Conservation (phyloP, 2,329 filamentous ascomycete species). For the Didymella segeticola region DNA sequence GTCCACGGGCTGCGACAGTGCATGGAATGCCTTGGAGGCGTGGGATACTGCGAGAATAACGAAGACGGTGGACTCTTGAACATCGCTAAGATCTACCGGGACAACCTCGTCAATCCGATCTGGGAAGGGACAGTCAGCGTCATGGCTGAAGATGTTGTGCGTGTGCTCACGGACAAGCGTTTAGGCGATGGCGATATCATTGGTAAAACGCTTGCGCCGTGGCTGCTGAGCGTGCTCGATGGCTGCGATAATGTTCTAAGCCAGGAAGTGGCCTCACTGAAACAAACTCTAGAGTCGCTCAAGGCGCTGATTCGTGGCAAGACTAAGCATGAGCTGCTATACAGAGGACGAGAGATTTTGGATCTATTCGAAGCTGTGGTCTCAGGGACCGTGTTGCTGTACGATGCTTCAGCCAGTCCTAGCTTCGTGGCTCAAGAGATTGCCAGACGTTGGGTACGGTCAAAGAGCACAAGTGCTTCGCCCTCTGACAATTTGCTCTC, state of each 20-base stretch:
- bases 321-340: conserved; percentile 33
- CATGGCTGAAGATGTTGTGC: conserved; percentile 62
- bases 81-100: conserved; percentile 69
- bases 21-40: conserved; percentile 71
- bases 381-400: conserved; percentile 43
- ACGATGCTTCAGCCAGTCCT: conserved; percentile 47
- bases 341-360: conserved; percentile 35
- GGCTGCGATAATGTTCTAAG: conserved; percentile 16
- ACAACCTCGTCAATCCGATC: conserved; percentile 69
- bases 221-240: conserved; percentile 22
- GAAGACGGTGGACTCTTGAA: conserved; percentile 66
- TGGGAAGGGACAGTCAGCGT: conserved; percentile 79
- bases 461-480: not conserved
- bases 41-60: conserved; percentile 69
- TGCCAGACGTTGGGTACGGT: conserved; percentile 46
- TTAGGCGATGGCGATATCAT: conserved; percentile 34
- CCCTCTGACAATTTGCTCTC: not conserved
- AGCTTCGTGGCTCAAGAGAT: conserved; percentile 44
- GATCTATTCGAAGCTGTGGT: conserved; percentile 46
- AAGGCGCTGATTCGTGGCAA: conserved; percentile 6
- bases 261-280: conserved; percentile 9
- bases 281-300: conserved; percentile 23
- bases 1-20: conserved; percentile 59
- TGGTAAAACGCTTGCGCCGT: conserved; percentile 26
- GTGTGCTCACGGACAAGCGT: conserved; percentile 50